These are phyloP conservation scores for Paramecium caudatum DNA, from an alignment of 73 alveolate genomes.

Conservation along the genomic window DNA sequence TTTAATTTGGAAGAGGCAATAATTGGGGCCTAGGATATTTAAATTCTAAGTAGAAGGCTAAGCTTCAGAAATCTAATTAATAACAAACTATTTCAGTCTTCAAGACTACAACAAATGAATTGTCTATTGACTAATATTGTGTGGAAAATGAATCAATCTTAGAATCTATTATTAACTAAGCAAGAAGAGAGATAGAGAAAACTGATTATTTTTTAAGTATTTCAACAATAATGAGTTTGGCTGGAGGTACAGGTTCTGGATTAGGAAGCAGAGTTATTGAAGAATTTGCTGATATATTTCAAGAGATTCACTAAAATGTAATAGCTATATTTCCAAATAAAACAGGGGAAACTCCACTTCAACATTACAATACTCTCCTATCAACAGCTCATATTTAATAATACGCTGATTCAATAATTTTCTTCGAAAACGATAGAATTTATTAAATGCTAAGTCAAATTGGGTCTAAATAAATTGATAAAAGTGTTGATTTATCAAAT, in stretches of 20 bases:
- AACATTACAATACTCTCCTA: slow-evolving; percentile 88
- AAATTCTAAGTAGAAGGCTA: slow-evolving; percentile 52
- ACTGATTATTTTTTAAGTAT: slow-evolving; percentile 94
- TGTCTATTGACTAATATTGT: slow-evolving; percentile 49
- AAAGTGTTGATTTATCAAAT: slow-evolving; percentile 82
- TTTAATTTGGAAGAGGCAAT: slow-evolving; percentile 97
- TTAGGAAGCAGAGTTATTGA: slow-evolving; percentile 97
- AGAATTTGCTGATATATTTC: slow-evolving; percentile 91
- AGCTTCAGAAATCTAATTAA: slow-evolving; percentile 8
- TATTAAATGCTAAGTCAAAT: slow-evolving; percentile 77
- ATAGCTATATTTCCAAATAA: slow-evolving; percentile 92
- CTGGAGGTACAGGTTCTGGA: slow-evolving; percentile 99
- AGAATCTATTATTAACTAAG: slow-evolving; percentile 89
- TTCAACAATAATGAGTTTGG: slow-evolving; percentile 89
- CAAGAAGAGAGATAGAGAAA: slow-evolving; percentile 94
- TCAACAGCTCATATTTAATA: slow-evolving; percentile 84
- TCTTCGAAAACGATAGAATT: slow-evolving; percentile 85
- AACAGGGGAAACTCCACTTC: slow-evolving; percentile 93
- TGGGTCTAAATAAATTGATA: slow-evolving; percentile 77
- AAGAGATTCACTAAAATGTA: slow-evolving; percentile 89
- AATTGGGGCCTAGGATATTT: slow-evolving; percentile 99
- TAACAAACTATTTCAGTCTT: not conserved
- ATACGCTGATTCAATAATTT: slow-evolving; percentile 85
- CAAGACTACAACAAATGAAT: slow-evolving; percentile 11
- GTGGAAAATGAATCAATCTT: slow-evolving; percentile 76